Conservation (phyloP, 768 basidiomycete species). For the Rhizopogon sp. region DNA sequence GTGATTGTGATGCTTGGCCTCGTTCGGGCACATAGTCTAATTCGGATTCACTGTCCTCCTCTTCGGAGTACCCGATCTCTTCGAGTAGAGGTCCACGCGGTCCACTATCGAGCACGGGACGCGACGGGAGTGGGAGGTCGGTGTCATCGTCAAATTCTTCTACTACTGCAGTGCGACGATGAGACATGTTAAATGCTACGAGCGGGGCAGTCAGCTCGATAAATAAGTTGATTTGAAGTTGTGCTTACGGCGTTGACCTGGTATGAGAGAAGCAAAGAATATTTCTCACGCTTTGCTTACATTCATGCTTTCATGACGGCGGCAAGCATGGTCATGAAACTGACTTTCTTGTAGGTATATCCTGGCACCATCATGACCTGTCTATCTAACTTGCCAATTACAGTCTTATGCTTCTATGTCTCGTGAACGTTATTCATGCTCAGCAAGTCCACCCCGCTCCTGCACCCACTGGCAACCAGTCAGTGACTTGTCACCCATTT, state of each 20-base stretch:
- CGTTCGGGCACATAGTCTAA: slow-evolving; percentile 30
- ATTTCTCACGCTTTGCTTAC: slow-evolving; percentile 21
- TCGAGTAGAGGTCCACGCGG: slow-evolving; percentile 72
- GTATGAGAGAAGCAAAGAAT: background rate
- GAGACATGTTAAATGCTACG: slow-evolving; percentile 44
- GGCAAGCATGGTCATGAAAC: slow-evolving; percentile 7
- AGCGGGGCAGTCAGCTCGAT: too few species aligned
- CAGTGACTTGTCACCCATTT: slow-evolving; percentile 45
- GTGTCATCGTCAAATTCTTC: slow-evolving; percentile 94
- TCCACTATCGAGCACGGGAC: slow-evolving; percentile 61
- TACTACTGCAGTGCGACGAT: slow-evolving; percentile 57
- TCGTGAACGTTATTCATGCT: slow-evolving; percentile 4
- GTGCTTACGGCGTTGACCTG: background rate
- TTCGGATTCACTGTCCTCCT: slow-evolving; percentile 35
- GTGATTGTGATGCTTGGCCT: slow-evolving; percentile 53
- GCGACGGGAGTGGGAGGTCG: slow-evolving; percentile 76
- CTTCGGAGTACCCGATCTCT: slow-evolving; percentile 56
- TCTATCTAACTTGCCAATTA: background rate
- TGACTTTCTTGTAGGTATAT: slow-evolving; percentile 8
- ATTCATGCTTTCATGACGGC: slow-evolving; percentile 8
- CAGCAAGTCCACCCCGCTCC: slow-evolving; percentile 4
- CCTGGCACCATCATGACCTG: background rate
- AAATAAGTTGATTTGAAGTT: too few species aligned
- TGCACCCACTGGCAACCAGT: slow-evolving; percentile 5
- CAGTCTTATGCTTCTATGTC: slow-evolving; percentile 12